Evolutionary conservation across 2,329 filamentous ascomycete genomes (phyloP).

Genomic region (Colletotrichum spinosum): DNA sequence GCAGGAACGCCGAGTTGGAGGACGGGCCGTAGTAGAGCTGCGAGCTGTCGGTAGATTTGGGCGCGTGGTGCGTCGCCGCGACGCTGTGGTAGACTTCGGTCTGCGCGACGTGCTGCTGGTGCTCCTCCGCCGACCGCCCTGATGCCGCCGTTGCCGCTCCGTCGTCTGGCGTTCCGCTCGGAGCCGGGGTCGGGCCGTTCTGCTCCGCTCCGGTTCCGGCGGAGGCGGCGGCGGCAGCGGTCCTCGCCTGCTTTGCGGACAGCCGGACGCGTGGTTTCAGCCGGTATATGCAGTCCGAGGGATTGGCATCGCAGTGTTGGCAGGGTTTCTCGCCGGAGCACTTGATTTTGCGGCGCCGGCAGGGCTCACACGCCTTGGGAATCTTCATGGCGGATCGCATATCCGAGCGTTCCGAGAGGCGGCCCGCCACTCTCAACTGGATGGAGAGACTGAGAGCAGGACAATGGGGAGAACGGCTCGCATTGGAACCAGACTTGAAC

Average conservation of each 20-base stretch:
- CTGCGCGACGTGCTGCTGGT: slow-evolving; percentile 50
- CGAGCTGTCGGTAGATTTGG: slow-evolving; percentile 40
- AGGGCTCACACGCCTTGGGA: slow-evolving; percentile 40
- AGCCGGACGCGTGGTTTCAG: slow-evolving; percentile 34
- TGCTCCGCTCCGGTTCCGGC: slow-evolving; percentile 35
- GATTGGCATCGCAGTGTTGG: slow-evolving; percentile 35
- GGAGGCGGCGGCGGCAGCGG: slow-evolving; percentile 44
- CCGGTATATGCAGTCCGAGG: slow-evolving; percentile 37
- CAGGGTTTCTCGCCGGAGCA: slow-evolving; percentile 39
- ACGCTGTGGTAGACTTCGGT: slow-evolving; percentile 40
- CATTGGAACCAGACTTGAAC: too few relatives aligned
- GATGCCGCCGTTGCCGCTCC: slow-evolving; percentile 10
- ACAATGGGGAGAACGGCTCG: too few relatives aligned
- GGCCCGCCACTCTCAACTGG: too few relatives aligned
- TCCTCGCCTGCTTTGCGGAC: slow-evolving; percentile 48
- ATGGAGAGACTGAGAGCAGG: too few relatives aligned
- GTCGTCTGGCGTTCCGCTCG: slow-evolving; percentile 1
- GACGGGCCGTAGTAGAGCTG: slow-evolving; percentile 45
- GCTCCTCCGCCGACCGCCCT: slow-evolving; percentile 15
- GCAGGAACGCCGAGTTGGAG: slow-evolving; percentile 46
- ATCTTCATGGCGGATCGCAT: slow-evolving; percentile 37
- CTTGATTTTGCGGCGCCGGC: slow-evolving; percentile 39
- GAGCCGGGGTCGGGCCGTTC: not conserved
- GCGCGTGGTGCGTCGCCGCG: slow-evolving; percentile 38
- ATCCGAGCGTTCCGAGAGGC: too few relatives aligned